phyloP scores from a whole-genome alignment of 2,329 filamentous ascomycete species.

The Colletotrichum chrysophilum region DNA sequence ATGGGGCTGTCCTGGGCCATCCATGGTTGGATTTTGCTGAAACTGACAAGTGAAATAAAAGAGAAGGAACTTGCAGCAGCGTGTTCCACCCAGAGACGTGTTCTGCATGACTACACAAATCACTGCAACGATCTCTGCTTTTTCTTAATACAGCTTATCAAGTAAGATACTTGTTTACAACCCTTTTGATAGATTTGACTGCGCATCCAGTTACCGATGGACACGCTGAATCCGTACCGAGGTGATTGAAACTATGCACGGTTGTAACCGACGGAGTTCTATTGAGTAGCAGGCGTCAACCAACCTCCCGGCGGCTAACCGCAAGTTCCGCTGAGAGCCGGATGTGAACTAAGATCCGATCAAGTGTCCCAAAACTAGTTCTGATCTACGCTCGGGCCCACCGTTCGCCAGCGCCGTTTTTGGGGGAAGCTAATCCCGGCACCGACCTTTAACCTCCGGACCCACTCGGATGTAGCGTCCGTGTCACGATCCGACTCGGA shows the following conservation, averaged over 20 bases:
- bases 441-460: not conserved
- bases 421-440: not conserved
- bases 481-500: not conserved
- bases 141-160: rapidly evolving
- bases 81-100: rapidly evolving
- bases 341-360: not conserved
- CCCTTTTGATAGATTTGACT: not conserved
- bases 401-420: not conserved
- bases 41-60: no score
- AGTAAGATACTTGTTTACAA: no score
- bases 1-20: no score
- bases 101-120: rapidly evolving
- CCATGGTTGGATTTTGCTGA: no score
- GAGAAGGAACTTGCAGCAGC: no score
- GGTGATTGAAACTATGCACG: not conserved
- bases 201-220: no score
- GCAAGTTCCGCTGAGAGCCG: not conserved
- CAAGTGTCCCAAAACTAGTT: not conserved
- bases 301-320: not conserved
- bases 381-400: not conserved
- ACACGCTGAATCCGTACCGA: not conserved
- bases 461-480: not conserved
- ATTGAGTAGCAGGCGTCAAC: not conserved
- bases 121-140: not conserved
- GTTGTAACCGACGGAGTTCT: not conserved